Conservation (phyloP, 176 grass and related monocot species). For the Raddia guianensis region DNA sequence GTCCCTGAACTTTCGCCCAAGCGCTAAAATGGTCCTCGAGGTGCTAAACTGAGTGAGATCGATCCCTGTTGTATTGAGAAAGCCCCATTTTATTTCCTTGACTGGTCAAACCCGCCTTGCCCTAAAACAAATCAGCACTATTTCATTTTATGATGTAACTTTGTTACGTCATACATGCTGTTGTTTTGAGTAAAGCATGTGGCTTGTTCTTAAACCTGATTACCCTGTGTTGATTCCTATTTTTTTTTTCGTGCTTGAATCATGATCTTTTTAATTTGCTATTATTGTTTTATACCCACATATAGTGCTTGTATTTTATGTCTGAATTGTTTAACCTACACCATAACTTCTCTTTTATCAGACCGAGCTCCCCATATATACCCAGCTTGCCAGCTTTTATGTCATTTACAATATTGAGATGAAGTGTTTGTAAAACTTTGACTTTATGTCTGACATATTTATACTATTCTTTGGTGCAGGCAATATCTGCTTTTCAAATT, state of each 20-base stretch:
- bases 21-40: no score
- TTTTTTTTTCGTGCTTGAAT: constrained; percentile 24
- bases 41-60: no score
- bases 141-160: background rate
- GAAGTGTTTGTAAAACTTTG: background rate
- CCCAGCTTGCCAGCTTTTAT: background rate
- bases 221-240: background rate
- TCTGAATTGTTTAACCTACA: background rate
- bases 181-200: background rate
- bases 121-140: background rate
- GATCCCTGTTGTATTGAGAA: no score
- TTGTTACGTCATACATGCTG: background rate
- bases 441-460: constrained; percentile 14
- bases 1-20: no score
- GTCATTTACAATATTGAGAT: constrained; percentile 16
- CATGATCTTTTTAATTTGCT: background rate
- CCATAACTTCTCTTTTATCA: background rate
- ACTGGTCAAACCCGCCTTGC: no score
- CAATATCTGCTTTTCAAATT: constrained; percentile 73
- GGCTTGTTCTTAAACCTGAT: background rate
- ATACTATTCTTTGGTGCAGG: constrained; percentile 46
- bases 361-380: background rate
- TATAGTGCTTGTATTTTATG: constrained; percentile 10
- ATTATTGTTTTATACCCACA: constrained; percentile 3
- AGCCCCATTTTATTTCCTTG: no score